These are phyloP conservation scores for Didymella exigua DNA, from an alignment of 2,329 filamentous ascomycete genomes.

Conservation along the genomic window DNA sequence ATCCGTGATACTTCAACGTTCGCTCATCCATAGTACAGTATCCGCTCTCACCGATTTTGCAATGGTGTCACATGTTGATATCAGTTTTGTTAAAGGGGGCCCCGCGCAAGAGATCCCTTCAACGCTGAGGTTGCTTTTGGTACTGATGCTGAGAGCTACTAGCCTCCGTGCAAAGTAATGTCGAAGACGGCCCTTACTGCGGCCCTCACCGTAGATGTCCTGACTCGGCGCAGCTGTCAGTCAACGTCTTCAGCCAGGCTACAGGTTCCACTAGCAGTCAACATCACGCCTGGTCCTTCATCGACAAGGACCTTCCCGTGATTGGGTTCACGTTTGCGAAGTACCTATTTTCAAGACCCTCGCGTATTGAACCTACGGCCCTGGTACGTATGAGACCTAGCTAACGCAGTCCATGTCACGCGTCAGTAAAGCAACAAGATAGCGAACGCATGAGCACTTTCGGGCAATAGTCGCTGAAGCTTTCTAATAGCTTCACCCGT, in stretches of 20 bases:
- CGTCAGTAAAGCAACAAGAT: neutral
- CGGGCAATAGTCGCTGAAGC: neutral
- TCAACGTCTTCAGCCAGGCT: neutral
- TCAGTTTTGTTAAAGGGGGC: neutral
- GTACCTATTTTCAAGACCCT: too few species aligned
- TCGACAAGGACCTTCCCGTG: neutral
- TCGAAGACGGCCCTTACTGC: neutral
- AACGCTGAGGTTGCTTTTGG: neutral
- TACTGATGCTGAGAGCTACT: neutral
- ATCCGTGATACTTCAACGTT: neutral
- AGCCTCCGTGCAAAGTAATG: neutral
- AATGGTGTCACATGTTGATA: neutral
- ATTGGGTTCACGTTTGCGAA: neutral
- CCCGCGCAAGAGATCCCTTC: neutral
- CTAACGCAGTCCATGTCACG: neutral
- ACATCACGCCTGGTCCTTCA: too few species aligned
- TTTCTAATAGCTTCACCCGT: neutral
- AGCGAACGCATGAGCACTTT: neutral
- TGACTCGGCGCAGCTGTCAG: neutral
- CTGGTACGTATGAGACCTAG: neutral
- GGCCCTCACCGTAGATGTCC: neutral
- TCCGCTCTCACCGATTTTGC: neutral
- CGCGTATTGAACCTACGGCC: neutral
- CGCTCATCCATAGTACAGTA: neutral
- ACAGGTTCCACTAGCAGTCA: neutral